These are phyloP conservation scores for Podospora tetraspora DNA, from an alignment of 495 filamentous ascomycete species.

Conservation along the genomic window DNA sequence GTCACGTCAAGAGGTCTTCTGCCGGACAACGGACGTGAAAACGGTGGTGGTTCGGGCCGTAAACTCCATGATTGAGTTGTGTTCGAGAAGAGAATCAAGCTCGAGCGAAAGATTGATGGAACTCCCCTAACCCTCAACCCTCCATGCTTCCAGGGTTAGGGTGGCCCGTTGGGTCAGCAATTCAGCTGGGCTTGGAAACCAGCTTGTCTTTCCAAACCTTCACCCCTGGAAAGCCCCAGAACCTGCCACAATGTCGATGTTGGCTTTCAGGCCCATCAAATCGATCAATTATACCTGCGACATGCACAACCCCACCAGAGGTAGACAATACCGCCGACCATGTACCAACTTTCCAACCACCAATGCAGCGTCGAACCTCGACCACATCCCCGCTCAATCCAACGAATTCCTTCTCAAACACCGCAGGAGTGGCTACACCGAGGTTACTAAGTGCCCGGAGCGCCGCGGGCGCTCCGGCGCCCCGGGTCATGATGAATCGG, in stretches of 20 bases:
- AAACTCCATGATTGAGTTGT: background rate
- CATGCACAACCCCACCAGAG: background rate
- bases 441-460: slow-evolving; percentile 7
- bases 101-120: too few relatives aligned
- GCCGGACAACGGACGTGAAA: slow-evolving; percentile 3
- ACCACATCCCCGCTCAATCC: background rate
- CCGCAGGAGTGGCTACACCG: background rate
- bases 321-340: background rate
- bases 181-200: background rate
- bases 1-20: background rate
- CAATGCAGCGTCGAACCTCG: background rate
- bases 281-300: background rate
- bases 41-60: slow-evolving; percentile 11
- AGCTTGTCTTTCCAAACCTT: background rate
- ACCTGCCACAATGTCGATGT: background rate
- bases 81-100: background rate
- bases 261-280: background rate
- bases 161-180: background rate
- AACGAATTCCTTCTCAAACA: background rate
- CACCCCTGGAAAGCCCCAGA: background rate
- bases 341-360: background rate
- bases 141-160: background rate
- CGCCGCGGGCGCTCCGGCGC: background rate
- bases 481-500: background rate
- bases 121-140: background rate